These are phyloP conservation scores for Aphanomyces invadans DNA, from an alignment of 352 stramenopile genomes.

Conservation along the genomic window DNA sequence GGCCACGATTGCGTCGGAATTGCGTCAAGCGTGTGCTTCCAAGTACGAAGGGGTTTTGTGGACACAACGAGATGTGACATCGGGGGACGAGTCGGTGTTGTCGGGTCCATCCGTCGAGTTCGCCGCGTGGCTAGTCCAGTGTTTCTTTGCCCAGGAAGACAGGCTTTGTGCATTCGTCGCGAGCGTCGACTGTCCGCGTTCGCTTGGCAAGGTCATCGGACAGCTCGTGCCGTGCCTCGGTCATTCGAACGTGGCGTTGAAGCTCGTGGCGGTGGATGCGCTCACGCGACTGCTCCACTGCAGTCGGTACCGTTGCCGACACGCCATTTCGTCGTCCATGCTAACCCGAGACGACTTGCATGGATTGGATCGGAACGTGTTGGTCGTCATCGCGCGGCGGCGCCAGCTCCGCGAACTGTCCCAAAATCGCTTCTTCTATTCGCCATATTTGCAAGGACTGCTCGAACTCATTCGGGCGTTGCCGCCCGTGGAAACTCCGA, in stretches of 20 bases:
- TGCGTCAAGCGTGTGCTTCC: slow-evolving; percentile 26
- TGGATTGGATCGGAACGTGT: slow-evolving; percentile 28
- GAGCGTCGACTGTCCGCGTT: not conserved
- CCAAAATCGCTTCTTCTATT: slow-evolving; percentile 58
- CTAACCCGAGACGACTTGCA: not conserved
- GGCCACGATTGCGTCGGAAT: slow-evolving; percentile 25
- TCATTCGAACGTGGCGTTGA: slow-evolving; percentile 53
- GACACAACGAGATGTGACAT: slow-evolving; percentile 58
- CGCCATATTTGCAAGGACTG: slow-evolving; percentile 59
- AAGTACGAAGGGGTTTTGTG: slow-evolving; percentile 60
- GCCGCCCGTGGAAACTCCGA: not conserved
- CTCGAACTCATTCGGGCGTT: slow-evolving; percentile 40
- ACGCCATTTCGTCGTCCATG: not conserved
- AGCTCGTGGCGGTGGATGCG: slow-evolving; percentile 42
- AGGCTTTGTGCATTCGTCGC: slow-evolving; percentile 2
- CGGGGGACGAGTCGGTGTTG: slow-evolving; percentile 38
- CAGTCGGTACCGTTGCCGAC: not conserved
- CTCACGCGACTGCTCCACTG: slow-evolving; percentile 39
- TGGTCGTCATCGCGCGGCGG: slow-evolving; percentile 43
- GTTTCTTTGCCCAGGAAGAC: slow-evolving; percentile 28
- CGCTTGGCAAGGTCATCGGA: not conserved
- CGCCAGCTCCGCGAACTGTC: slow-evolving; percentile 45
- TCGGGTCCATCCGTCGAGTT: slow-evolving; percentile 74
- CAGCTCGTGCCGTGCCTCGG: slow-evolving; percentile 29
- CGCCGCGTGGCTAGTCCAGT: slow-evolving; percentile 53